Conservation (phyloP, 257 asterid species). For the Lycium ferocissimum region DNA sequence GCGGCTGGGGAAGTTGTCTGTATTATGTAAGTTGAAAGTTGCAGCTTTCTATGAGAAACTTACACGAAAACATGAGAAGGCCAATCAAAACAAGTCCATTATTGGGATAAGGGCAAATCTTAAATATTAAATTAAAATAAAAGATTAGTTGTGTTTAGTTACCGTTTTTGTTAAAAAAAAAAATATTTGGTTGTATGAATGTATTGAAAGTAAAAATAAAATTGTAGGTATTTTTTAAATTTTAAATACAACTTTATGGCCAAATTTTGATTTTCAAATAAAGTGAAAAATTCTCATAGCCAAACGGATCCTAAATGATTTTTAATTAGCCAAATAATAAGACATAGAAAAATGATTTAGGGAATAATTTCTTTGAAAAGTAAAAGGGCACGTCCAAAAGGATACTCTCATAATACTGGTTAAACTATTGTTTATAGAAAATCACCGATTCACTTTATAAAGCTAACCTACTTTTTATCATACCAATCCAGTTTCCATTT, state of each 20-base stretch:
- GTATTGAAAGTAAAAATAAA: too few species aligned
- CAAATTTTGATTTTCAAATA: too few species aligned
- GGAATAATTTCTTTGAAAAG: not conserved
- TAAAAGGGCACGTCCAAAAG: not conserved
- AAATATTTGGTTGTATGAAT: too few species aligned
- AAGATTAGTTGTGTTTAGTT: too few species aligned
- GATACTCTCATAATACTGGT: not conserved
- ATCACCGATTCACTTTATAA: not conserved
- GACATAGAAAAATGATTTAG: not conserved
- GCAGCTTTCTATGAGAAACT: conserved; percentile 18
- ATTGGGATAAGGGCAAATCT: not conserved
- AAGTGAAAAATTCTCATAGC: too few species aligned
- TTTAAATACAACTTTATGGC: too few species aligned
- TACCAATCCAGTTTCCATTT: not conserved
- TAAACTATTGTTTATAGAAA: not conserved
- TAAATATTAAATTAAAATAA: too few species aligned
- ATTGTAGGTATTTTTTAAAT: too few species aligned
- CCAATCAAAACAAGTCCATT: not conserved
- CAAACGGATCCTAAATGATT: not conserved
- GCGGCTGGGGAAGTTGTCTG: conserved; percentile 17
- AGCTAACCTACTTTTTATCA: too few species aligned
- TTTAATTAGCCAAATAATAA: not conserved
- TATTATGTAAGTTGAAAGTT: not conserved
- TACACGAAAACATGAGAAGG: not conserved
- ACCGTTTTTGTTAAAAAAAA: too few species aligned